These are phyloP conservation scores for Alternaria metachromatica DNA, from an alignment of 2,329 filamentous ascomycete genomes.

Conservation along the genomic window DNA sequence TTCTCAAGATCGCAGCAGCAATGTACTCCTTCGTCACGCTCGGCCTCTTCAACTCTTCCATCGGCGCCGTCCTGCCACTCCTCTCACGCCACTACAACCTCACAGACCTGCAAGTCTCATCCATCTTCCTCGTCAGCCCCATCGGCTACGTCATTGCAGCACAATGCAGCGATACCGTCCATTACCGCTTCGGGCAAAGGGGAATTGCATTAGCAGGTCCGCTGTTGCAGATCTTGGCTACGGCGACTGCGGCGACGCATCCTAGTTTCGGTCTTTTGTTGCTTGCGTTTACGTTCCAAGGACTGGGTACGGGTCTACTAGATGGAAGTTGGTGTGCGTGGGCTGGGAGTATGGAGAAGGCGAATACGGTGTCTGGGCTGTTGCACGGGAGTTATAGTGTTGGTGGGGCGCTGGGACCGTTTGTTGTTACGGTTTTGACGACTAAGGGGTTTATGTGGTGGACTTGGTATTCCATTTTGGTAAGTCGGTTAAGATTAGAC, in stretches of 20 bases:
- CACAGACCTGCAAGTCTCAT: conserved; percentile 53
- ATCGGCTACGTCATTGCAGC: conserved; percentile 55
- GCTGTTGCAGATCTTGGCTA: conserved; percentile 45
- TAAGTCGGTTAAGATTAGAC: conserved; percentile 16
- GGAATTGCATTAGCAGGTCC: conserved; percentile 53
- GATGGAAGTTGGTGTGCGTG: conserved; percentile 57
- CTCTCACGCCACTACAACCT: conserved; percentile 52
- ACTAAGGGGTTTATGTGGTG: conserved; percentile 44
- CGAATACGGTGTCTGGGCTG: conserved; percentile 51
- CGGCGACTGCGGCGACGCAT: conserved; percentile 33
- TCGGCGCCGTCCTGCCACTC: conserved; percentile 47
- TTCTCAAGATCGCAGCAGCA: conserved; percentile 56
- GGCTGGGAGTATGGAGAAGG: conserved; percentile 50
- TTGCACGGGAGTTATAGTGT: conserved; percentile 52
- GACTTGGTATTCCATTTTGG: conserved; percentile 50
- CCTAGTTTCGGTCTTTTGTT: conserved; percentile 45
- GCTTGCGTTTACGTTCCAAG: conserved; percentile 39
- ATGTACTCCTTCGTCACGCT: conserved; percentile 66
- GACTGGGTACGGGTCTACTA: conserved; percentile 51
- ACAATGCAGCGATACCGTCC: conserved; percentile 49
- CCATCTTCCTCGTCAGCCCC: conserved; percentile 54
- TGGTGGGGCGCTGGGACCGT: conserved; percentile 50
- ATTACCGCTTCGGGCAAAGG: conserved; percentile 52
- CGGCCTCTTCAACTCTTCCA: conserved; percentile 48
- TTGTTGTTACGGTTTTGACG: conserved; percentile 43